Evolutionary conservation across 1,139 yeast species (phyloP).

Genomic region (Saccharomyces hybrid): DNA sequence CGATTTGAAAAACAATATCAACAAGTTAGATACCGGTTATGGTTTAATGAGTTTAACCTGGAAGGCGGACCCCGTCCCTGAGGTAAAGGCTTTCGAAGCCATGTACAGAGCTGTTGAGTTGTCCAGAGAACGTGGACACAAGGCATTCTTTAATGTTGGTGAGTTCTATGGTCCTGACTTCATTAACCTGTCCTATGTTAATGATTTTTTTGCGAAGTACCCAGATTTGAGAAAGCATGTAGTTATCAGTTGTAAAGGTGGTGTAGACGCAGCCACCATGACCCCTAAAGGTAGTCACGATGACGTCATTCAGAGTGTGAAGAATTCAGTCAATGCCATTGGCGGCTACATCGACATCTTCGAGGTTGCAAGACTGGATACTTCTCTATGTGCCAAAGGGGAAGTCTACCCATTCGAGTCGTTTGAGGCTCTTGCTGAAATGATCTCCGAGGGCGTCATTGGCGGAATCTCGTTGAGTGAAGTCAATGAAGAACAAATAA

Average conservation of each 20-base stretch:
- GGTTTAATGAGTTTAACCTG: conserved; percentile 44
- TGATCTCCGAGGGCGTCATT: conserved; percentile 48
- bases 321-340: conserved; percentile 40
- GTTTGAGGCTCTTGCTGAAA: conserved; percentile 43
- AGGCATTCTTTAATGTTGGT: conserved; percentile 62
- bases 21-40: conserved; percentile 25
- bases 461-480: conserved; percentile 69
- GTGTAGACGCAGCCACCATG: conserved; percentile 33
- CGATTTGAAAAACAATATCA: conserved; percentile 16
- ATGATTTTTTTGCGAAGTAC: conserved; percentile 48
- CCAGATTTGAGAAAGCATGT: conserved; percentile 50
- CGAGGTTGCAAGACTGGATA: conserved; percentile 64
- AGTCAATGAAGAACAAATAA: conserved; percentile 52
- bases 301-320: conserved; percentile 43
- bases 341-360: conserved; percentile 49
- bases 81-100: conserved; percentile 36
- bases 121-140: conserved; percentile 41
- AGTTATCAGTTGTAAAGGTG: conserved; percentile 65
- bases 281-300: conserved; percentile 47
- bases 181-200: conserved; percentile 46
- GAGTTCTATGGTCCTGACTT: conserved; percentile 64
- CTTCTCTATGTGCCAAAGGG: conserved; percentile 30
- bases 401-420: conserved; percentile 36
- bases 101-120: conserved; percentile 38
- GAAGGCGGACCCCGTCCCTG: conserved; percentile 41